Evolutionary conservation across 2,329 filamentous ascomycete species (phyloP).

Genomic region (Trichocomaceae sp.): DNA sequence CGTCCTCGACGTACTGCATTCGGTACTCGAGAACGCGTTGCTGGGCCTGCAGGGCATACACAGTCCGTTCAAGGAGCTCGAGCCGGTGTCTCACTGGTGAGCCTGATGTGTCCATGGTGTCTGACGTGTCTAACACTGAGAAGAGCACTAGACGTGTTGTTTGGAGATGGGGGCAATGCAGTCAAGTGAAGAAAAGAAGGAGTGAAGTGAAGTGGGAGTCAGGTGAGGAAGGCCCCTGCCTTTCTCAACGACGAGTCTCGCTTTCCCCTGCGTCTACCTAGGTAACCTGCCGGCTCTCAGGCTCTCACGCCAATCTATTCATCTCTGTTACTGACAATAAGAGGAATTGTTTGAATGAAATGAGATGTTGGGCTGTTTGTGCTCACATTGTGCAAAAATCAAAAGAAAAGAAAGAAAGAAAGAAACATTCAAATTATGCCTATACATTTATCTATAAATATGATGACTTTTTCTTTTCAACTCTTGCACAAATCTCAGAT

Average conservation of each 20-base stretch:
- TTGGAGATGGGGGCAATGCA: neutral
- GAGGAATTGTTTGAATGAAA: too few species aligned
- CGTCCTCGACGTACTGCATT: constrained; percentile 8
- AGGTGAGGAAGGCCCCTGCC: neutral
- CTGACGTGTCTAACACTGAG: neutral
- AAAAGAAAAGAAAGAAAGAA: too few species aligned
- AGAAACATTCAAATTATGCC: too few species aligned
- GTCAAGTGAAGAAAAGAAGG: neutral
- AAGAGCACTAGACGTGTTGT: neutral
- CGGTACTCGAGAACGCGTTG: constrained; percentile 13
- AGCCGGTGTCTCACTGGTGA: constrained; percentile 8
- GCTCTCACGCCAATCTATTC: too few species aligned
- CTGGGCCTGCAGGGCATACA: constrained; percentile 11
- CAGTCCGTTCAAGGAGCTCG: constrained; percentile 10
- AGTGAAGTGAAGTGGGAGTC: neutral
- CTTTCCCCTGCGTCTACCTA: too few species aligned
- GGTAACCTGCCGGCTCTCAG: too few species aligned
- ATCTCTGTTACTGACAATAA: too few species aligned
- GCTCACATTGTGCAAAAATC: too few species aligned
- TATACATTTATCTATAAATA: neutral
- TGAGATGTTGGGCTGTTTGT: too few species aligned
- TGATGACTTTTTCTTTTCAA: neutral
- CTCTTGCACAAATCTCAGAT: constrained; percentile 44
- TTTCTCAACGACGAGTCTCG: too few species aligned
- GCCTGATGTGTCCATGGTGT: constrained; percentile 1